A percentile compares a stretch with the other conserved stretches of the same genome.
These are phyloP conservation scores for Pelargonium fulgidum DNA, from an alignment of 441 rosid species.

Conservation along the genomic window DNA sequence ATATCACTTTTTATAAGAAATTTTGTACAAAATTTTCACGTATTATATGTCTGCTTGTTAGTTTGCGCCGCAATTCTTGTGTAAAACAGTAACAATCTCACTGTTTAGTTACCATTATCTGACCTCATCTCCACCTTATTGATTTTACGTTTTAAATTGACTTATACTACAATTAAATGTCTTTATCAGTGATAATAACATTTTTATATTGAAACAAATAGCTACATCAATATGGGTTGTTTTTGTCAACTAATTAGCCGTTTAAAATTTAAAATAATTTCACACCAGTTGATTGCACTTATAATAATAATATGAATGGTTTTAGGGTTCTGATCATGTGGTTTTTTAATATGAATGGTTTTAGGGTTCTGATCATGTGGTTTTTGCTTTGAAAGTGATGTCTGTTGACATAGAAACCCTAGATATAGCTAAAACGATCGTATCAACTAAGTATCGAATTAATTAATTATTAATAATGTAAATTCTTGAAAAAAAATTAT, in stretches of 20 bases:
- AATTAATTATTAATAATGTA: neutral
- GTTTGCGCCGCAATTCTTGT: conserved; percentile 37
- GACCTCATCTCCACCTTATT: conserved; percentile 12
- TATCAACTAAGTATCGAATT: conserved; percentile 14
- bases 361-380: conserved; percentile 27
- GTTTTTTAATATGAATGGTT: conserved; percentile 19
- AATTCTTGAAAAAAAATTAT: neutral
- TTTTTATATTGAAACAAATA: neutral
- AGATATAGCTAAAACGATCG: conserved; percentile 18
- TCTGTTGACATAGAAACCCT: conserved; percentile 42
- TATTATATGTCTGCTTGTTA: neutral
- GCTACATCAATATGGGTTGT: neutral
- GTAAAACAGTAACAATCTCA: conserved; percentile 10
- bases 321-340: conserved; percentile 27
- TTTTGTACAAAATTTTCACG: too few relatives aligned
- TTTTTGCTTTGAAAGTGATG: conserved; percentile 43
- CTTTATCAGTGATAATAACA: neutral
- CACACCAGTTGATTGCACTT: neutral
- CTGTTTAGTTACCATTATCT: conserved; percentile 19
- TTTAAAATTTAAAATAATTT: neutral
- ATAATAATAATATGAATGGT: too few relatives aligned
- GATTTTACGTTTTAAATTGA: conserved; percentile 27
- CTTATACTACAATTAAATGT: neutral
- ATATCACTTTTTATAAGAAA: too few relatives aligned
- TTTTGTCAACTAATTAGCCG: neutral